Evolutionary conservation across 2,329 filamentous ascomycete species (phyloP).

Genomic region (Ophiostoma australiae): DNA sequence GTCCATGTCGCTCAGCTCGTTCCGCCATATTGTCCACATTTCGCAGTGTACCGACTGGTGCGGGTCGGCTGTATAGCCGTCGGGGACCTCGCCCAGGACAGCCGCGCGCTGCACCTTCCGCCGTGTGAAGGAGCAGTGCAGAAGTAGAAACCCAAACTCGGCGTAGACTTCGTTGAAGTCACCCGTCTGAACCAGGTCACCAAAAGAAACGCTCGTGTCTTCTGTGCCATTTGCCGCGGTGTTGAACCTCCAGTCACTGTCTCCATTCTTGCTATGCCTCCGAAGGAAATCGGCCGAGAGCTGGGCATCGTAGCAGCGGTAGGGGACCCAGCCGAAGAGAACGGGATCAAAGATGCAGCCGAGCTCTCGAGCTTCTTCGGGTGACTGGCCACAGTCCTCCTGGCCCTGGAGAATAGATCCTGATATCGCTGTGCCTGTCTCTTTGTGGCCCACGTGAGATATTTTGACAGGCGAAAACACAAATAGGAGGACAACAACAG

Average conservation of each 20-base stretch:
- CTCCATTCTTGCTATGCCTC: constrained; percentile 8
- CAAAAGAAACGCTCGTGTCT: neutral
- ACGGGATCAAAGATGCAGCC: constrained; percentile 23
- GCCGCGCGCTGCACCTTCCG: constrained; percentile 19
- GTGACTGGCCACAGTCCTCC: constrained; percentile 19
- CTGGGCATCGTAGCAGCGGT: constrained; percentile 20
- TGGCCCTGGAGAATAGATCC: neutral
- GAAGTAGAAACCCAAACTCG: constrained; percentile 11
- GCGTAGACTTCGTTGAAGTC: constrained; percentile 22
- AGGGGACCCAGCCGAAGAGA: constrained; percentile 22
- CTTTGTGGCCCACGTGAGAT: neutral
- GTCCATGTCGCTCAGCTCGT: constrained; percentile 8
- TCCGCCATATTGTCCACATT: constrained; percentile 18
- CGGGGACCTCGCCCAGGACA: constrained; percentile 18
- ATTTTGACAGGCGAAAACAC: neutral
- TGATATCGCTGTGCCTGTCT: neutral
- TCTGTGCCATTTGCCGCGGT: neutral
- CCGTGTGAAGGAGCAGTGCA: constrained; percentile 22
- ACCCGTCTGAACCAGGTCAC: constrained; percentile 12
- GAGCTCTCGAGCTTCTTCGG: neutral
- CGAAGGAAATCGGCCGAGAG: constrained; percentile 14
- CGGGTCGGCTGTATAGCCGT: constrained; percentile 21
- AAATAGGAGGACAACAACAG: neutral
- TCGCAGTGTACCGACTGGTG: constrained; percentile 24
- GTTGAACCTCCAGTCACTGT: constrained; percentile 12